Conservation (phyloP, 1,139 yeast species). For the Yamadazyma buinensis region DNA sequence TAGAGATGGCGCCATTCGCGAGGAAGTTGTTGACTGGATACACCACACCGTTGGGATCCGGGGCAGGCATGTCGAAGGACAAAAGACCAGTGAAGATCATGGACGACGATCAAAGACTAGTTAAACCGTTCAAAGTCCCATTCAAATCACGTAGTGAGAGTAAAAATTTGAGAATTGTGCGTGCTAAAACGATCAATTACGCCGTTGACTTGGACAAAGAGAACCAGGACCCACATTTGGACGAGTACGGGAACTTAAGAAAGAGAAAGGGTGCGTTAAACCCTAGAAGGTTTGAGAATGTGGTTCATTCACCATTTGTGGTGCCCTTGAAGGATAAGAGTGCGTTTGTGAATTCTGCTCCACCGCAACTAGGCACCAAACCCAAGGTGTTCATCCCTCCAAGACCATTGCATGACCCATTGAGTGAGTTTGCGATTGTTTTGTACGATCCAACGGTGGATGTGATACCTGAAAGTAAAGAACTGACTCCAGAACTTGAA, state of each 20-base stretch:
- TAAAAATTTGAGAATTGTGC: conserved; percentile 21
- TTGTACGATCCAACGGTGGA: conserved; percentile 93
- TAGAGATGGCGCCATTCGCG: conserved; percentile 18
- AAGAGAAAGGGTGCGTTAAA: conserved; percentile 49
- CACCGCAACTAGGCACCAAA: conserved; percentile 81
- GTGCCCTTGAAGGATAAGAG: conserved; percentile 46
- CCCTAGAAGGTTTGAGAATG: conserved; percentile 38
- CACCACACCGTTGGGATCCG: conserved; percentile 45
- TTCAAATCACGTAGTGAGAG: conserved; percentile 24
- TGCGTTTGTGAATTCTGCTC: conserved; percentile 37
- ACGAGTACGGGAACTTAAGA: conserved; percentile 24
- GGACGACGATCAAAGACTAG: conserved; percentile 32
- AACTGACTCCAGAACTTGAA: conserved; percentile 11
- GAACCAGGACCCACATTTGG: conserved; percentile 16
- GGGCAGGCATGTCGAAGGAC: conserved; percentile 43
- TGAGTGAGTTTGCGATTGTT: conserved; percentile 90
- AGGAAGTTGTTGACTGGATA: conserved; percentile 36
- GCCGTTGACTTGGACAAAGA: conserved; percentile 15
- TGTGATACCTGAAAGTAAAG: conserved; percentile 42
- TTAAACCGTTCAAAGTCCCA: conserved; percentile 43
- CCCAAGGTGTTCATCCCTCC: conserved; percentile 71
- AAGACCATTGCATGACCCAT: conserved; percentile 88
- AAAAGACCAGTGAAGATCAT: conserved; percentile 37
- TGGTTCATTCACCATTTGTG: conserved; percentile 38
- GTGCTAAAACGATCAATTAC: conserved; percentile 27